Conservation (phyloP, 176 grass and related monocot genomes). For the Elaeis guineensis region DNA sequence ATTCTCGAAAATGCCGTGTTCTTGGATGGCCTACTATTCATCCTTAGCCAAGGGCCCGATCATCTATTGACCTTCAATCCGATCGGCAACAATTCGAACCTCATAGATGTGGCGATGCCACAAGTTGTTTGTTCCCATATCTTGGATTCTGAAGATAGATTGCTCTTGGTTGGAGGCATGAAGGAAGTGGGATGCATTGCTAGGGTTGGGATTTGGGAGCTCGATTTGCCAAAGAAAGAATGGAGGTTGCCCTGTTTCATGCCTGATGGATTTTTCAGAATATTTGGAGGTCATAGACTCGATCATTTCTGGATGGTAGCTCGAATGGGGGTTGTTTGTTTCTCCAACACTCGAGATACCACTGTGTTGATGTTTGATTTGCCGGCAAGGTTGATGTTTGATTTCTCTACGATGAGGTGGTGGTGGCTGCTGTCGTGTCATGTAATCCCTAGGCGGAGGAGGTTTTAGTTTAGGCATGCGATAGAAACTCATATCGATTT, state of each 20-base stretch:
- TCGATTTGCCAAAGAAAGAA: slow-evolving; percentile 4
- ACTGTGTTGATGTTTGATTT: slow-evolving; percentile 47
- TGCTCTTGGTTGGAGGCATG: slow-evolving; percentile 36
- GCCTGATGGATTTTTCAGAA: too few relatives aligned
- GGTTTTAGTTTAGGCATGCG: slow-evolving; percentile 48
- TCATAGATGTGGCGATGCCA: slow-evolving; percentile 24
- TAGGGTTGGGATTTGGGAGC: slow-evolving; percentile 25
- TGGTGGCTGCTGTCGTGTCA: slow-evolving; percentile 8
- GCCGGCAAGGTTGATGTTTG: too few relatives aligned
- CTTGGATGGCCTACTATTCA: slow-evolving; percentile 14
- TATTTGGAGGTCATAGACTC: slow-evolving; percentile 18
- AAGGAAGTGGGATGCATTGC: slow-evolving; percentile 19
- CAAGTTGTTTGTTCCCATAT: slow-evolving; percentile 19
- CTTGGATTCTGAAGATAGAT: slow-evolving; percentile 23
- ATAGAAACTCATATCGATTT: slow-evolving; percentile 3
- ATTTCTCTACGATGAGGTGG: too few relatives aligned
- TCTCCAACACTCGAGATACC: slow-evolving; percentile 30
- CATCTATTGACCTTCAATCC: slow-evolving; percentile 33
- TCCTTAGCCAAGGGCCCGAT: slow-evolving; percentile 33
- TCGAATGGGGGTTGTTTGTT: slow-evolving; percentile 38
- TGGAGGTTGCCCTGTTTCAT: slow-evolving; percentile 4
- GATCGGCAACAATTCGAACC: slow-evolving; percentile 6
- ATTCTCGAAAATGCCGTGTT: slow-evolving; percentile 29
- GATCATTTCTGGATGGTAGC: slow-evolving; percentile 26
- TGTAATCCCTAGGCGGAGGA: slow-evolving; percentile 2